These are phyloP conservation scores for Boletus subparvulus DNA, from an alignment of 768 basidiomycete genomes.

Conservation along the genomic window DNA sequence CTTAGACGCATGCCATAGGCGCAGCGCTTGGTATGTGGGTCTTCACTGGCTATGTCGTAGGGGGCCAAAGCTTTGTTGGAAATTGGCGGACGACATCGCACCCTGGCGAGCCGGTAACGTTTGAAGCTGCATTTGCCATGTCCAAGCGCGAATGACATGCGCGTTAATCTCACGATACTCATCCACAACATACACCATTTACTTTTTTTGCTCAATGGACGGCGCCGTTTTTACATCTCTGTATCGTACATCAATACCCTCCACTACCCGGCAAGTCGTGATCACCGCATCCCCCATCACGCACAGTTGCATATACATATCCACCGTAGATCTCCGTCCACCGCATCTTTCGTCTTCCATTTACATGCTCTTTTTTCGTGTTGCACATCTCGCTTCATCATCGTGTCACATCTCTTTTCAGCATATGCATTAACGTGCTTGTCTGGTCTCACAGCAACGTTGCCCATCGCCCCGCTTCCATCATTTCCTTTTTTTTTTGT, in stretches of 20 bases:
- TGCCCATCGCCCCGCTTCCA: neutral
- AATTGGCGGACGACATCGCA: constrained; percentile 55
- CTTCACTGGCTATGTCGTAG: constrained; percentile 72
- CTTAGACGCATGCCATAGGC: constrained; percentile 5
- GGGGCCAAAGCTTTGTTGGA: constrained; percentile 64
- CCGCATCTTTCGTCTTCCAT: constrained; percentile 10
- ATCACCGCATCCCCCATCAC: constrained; percentile 8
- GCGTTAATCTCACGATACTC: neutral
- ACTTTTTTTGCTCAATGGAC: constrained; percentile 5
- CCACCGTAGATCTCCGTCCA: constrained; percentile 22
- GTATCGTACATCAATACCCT: constrained; percentile 8
- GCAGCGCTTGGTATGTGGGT: constrained; percentile 36
- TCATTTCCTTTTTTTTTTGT: neutral
- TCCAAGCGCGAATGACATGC: constrained; percentile 40
- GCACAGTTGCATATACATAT: constrained; percentile 13
- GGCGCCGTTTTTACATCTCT: constrained; percentile 4
- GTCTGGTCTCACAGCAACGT: neutral
- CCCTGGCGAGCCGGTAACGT: constrained; percentile 40
- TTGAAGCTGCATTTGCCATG: constrained; percentile 67
- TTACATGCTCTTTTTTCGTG: neutral
- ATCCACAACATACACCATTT: neutral
- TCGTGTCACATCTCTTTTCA: neutral
- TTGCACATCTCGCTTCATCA: constrained; percentile 1
- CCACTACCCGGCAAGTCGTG: neutral
- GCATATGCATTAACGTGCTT: neutral